Base-by-base conservation (phyloP, 768 basidiomycete genomes). In the Tulasnella sp. region DNA sequence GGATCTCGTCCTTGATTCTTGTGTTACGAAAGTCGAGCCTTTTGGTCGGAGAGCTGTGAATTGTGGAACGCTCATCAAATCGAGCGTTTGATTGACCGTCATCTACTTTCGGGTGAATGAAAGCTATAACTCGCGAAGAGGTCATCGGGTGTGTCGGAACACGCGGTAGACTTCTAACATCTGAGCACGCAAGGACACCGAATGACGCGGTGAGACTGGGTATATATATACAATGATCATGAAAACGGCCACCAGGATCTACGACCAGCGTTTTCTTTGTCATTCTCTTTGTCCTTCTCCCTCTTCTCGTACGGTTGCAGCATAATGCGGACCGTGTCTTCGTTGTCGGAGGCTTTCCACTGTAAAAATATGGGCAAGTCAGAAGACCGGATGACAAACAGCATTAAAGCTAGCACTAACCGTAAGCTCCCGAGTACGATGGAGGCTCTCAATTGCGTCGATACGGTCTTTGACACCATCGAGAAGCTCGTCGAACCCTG, bases 381-480 rank as follows among this genome's bases (percentile, higher is more conserved):
- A 20, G 20, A 6, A 20, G 70, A 20, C 20, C 26, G 7, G 29
- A 32, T 20, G 18, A 20, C 6, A 20, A 32, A 5, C 18, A 35
- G 32, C 7, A 35, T 35, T 32, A 15, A 4, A 32, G 40, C 39
- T 18, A 42, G 23, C 6, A 55, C 88, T 46, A 81, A 93, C 92
- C 61, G 91, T 93, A 79, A 93, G 83, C 84, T 94, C 93, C 77
- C 91, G 85, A 29, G 93, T 94, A 67, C 93, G 87, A 80, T 93
- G 92, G 78, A 95, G 82, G 83, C 91, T 92, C 84, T 96, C 95
- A 81, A 96, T 96, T 83, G 93, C 91, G 83, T 95, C 92, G 55
- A 96, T 90, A 18, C 95, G 87, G 79, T 89, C 89, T 73, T 92
- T 86, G 6, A 94, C 94, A 74, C 86, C 87, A 79, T 93, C 88